phyloP scores from a whole-genome alignment of 306 rosid species.

The Cicer arietinum region DNA sequence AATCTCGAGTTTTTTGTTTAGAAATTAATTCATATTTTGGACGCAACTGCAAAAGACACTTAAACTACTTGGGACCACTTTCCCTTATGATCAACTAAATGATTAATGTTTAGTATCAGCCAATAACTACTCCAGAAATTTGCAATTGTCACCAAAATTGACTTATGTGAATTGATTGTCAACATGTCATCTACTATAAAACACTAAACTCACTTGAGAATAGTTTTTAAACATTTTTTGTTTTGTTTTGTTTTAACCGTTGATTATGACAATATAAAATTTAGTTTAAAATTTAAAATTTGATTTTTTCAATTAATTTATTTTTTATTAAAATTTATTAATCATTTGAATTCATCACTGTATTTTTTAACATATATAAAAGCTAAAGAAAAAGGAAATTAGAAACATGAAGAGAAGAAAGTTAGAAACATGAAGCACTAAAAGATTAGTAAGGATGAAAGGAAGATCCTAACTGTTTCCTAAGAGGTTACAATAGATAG shows the following conservation, averaged over 20 bases:
- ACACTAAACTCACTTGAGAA: constrained; percentile 28
- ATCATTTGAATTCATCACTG: too few species aligned
- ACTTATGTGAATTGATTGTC: constrained; percentile 2
- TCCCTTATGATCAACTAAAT: constrained; percentile 37
- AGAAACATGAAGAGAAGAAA: constrained; percentile 17
- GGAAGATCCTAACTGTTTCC: constrained; percentile 37
- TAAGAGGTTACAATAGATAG: constrained; percentile 34
- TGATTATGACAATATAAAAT: too few species aligned
- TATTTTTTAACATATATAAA: too few species aligned
- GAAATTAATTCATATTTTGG: constrained; percentile 10
- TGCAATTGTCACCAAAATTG: not conserved
- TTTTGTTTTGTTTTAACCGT: too few species aligned
- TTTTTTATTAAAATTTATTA: too few species aligned
- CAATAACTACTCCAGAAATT: constrained; percentile 36
- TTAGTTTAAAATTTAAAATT: too few species aligned
- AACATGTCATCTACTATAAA: constrained; percentile 30
- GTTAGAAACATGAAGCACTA: constrained; percentile 32
- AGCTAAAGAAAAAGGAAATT: not conserved
- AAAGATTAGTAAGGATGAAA: not conserved
- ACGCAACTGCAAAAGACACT: constrained; percentile 19
- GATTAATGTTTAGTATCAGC: constrained; percentile 13
- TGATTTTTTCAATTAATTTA: too few species aligned
- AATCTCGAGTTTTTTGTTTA: not conserved
- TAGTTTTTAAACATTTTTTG: too few species aligned
- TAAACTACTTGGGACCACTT: constrained; percentile 38